Evolutionary conservation across 208 protist genomes (phyloP).

Genomic region (Trypanosoma theileri): DNA sequence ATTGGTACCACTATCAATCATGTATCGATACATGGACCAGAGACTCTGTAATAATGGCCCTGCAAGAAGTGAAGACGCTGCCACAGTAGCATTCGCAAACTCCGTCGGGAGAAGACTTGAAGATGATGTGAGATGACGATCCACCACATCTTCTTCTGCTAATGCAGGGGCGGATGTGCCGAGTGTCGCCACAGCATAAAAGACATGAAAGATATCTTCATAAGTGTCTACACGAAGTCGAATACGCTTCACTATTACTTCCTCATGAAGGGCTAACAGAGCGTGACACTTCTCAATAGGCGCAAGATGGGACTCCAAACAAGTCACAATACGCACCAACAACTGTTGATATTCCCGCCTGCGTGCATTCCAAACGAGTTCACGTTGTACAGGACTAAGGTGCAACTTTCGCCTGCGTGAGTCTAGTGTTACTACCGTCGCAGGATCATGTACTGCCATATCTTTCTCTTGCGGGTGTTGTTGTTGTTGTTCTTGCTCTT

Average conservation of each 20-base stretch:
- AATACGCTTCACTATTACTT: slow-evolving; percentile 56
- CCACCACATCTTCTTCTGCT: slow-evolving; percentile 28
- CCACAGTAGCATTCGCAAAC: slow-evolving; percentile 36
- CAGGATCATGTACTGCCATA: slow-evolving; percentile 47
- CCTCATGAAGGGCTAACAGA: slow-evolving; percentile 62
- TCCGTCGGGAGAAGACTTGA: slow-evolving; percentile 40
- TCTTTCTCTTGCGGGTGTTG: slow-evolving; percentile 21
- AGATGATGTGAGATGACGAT: slow-evolving; percentile 9
- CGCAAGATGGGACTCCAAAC: slow-evolving; percentile 63
- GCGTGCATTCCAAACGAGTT: slow-evolving; percentile 60
- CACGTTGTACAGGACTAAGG: slow-evolving; percentile 48
- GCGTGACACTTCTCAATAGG: slow-evolving; percentile 65
- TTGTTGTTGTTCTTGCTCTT: slow-evolving; percentile 17
- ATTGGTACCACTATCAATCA: slow-evolving; percentile 83
- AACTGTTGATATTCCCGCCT: slow-evolving; percentile 55
- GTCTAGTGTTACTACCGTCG: slow-evolving; percentile 52
- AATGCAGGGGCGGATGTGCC: slow-evolving; percentile 12
- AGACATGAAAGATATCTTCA: slow-evolving; percentile 75
- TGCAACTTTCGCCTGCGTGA: slow-evolving; percentile 37
- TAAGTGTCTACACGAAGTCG: slow-evolving; percentile 79
- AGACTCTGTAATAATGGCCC: slow-evolving; percentile 39
- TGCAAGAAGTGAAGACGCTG: slow-evolving; percentile 42
- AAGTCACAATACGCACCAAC: slow-evolving; percentile 50
- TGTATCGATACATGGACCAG: slow-evolving; percentile 81
- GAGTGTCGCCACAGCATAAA: slow-evolving; percentile 55